Evolutionary conservation across 2,329 filamentous ascomycete genomes (phyloP).

Genomic region (Fusarium haematococcum): DNA sequence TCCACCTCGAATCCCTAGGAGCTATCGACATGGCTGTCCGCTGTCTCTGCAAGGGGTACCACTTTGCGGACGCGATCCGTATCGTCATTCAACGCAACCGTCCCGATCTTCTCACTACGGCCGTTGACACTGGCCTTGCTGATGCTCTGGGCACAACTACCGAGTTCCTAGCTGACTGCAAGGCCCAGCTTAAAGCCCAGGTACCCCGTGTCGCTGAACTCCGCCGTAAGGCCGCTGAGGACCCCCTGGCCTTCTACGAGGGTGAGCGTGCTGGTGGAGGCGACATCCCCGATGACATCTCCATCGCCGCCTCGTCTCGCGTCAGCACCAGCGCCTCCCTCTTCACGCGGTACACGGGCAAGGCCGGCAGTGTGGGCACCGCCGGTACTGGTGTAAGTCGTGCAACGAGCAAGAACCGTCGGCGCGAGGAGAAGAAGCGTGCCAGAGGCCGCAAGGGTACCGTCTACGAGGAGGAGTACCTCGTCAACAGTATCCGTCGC

Average conservation of each 20-base stretch:
- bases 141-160: slow-evolving; percentile 86
- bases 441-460: slow-evolving; percentile 95
- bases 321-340: slow-evolving; percentile 86
- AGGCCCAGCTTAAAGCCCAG: slow-evolving; percentile 84
- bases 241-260: slow-evolving; percentile 91
- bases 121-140: slow-evolving; percentile 82
- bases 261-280: slow-evolving; percentile 73
- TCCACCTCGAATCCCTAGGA: slow-evolving; percentile 83
- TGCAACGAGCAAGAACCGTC: slow-evolving; percentile 87
- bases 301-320: slow-evolving; percentile 84
- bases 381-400: slow-evolving; percentile 79
- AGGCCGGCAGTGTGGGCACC: slow-evolving; percentile 71
- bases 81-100: slow-evolving; percentile 72
- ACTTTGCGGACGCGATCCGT: slow-evolving; percentile 90
- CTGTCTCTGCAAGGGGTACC: slow-evolving; percentile 87
- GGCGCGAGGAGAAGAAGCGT: slow-evolving; percentile 93
- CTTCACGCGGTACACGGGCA: slow-evolving; percentile 92
- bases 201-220: slow-evolving; percentile 88
- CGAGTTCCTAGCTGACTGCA: slow-evolving; percentile 94
- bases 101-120: slow-evolving; percentile 71
- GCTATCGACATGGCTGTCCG: slow-evolving; percentile 77
- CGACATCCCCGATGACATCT: slow-evolving; percentile 92
- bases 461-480: slow-evolving; percentile 97
- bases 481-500: slow-evolving; percentile 86
- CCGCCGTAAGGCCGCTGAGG: slow-evolving; percentile 81